Evolutionary conservation across 129 eudicot genomes (phyloP), one percentile per base, ranked within the genome.

Genomic region (Tagetes erecta): DNA sequence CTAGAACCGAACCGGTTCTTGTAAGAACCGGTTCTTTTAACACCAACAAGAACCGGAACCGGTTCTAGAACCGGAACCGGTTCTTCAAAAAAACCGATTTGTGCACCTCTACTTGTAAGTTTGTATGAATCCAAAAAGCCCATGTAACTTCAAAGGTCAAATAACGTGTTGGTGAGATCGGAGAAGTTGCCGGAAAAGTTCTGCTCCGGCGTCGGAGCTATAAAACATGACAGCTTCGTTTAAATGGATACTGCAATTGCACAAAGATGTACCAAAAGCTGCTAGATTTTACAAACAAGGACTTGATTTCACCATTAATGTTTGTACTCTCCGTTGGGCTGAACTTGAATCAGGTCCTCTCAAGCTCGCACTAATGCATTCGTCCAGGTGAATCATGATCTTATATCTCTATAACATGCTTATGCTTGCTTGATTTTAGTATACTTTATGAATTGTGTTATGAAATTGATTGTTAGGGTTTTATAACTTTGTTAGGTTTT

Each of bases 291-390:
- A 93, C 77, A 86, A 92, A 7, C 83, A 93, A 75, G 98, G 98
- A 7, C 84, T 93, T 45, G 98, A 85, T 46, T 88, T 93, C 84
- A 86, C 64, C 74, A 76, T 93, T 5, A 83, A 88, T 51, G 96
- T 93, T 10, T 93, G 98, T 67, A 93, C 97, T 63, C 96, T 80
- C 66, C 95, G 98, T 6, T 93, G 96, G 96, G 98, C 98, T 27
- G 97, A 93, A 78, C 98, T 93, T 65, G 76, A 87, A 33, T 81
- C 92, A 44, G 96, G 91, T 33, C 85, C 90, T n/a, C 88, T 93
- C 81, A 92, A 87, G 70, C 91, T 92, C 58, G 91, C 88, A 39
- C 96, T 93, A 76, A 67, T 93, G 78, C 97, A 93, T 45, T 90
- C 98, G 67, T 81, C 92, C 14, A 87, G 88, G 96, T 78, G 3